These are phyloP conservation scores for Leccinum variicolor DNA, from an alignment of 768 basidiomycete species.

Conservation along the genomic window DNA sequence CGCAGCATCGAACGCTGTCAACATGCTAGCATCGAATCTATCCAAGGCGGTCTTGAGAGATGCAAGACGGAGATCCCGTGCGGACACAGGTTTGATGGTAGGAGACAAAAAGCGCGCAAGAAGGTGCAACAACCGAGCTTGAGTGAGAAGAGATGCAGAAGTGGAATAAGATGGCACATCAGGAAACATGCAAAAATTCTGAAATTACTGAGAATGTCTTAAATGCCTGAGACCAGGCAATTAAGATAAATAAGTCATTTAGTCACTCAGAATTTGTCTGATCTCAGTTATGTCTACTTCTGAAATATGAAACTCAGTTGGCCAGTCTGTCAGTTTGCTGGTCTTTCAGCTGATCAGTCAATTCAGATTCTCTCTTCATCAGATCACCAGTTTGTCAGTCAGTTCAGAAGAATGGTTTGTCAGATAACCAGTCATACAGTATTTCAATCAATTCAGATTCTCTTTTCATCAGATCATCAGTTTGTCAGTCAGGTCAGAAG, in stretches of 20 bases:
- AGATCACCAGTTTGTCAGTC: background rate
- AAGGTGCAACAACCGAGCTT: conserved; percentile 68
- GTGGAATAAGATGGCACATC: conserved; percentile 32
- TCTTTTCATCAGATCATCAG: background rate
- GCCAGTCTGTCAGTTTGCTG: background rate
- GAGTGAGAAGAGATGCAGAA: conserved; percentile 42
- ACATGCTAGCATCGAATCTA: conserved; percentile 79
- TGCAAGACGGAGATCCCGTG: conserved; percentile 58
- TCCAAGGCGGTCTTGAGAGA: conserved; percentile 79
- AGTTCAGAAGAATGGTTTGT: too few species aligned
- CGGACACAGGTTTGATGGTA: conserved; percentile 62
- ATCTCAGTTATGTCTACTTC: background rate
- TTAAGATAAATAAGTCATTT: background rate
- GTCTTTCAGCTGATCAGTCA: background rate
- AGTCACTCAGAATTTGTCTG: background rate
- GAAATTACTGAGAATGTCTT: background rate
- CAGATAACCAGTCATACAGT: too few species aligned
- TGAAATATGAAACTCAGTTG: background rate
- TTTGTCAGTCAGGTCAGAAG: background rate
- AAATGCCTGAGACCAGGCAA: background rate
- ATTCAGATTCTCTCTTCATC: background rate
- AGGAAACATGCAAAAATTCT: background rate
- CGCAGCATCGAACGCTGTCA: conserved; percentile 88
- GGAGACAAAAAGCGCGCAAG: conserved; percentile 76
- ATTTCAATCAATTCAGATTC: background rate